Percentiles rank a stretch among this genome's conserved stretches.
Evolutionary conservation across 306 rosid species (phyloP).

Genomic region (Rosa persica): DNA sequence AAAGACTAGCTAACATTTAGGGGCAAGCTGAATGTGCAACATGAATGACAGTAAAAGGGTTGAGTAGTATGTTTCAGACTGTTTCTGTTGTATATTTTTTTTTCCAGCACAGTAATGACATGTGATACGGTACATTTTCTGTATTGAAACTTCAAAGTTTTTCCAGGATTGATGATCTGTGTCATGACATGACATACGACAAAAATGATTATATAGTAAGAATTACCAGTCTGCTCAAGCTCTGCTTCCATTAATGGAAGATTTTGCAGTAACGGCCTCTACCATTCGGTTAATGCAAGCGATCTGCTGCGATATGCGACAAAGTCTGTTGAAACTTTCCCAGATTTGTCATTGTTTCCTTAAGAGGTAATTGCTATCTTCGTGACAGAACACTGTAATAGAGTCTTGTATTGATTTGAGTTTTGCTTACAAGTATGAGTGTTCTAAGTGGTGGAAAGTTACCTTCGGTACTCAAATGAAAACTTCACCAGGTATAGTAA

Average conservation of each 20-base stretch:
- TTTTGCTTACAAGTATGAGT: not conserved
- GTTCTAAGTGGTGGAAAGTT: not conserved
- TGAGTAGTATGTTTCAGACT: not conserved
- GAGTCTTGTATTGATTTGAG: constrained; percentile 5
- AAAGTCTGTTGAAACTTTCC: not conserved
- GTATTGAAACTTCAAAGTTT: not conserved
- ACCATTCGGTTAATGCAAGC: not conserved
- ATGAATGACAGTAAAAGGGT: constrained; percentile 7
- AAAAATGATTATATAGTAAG: not conserved
- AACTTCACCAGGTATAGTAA: not conserved
- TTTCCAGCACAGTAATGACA: not conserved
- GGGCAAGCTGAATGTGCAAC: not conserved
- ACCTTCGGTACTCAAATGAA: not conserved
- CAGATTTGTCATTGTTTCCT: constrained; percentile 21
- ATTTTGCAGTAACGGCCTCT: not conserved
- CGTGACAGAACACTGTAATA: not conserved
- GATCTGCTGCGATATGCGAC: not conserved
- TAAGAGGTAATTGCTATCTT: constrained; percentile 3
- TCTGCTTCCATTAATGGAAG: constrained; percentile 2
- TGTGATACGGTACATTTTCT: not conserved
- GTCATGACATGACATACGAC: not conserved
- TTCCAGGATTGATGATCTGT: not conserved
- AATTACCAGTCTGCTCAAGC: not conserved
- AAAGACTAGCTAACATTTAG: not conserved
- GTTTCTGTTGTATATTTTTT: not conserved